These are phyloP conservation scores for Tephrocybe sp. DNA, from an alignment of 768 basidiomycete species.

Conservation along the genomic window DNA sequence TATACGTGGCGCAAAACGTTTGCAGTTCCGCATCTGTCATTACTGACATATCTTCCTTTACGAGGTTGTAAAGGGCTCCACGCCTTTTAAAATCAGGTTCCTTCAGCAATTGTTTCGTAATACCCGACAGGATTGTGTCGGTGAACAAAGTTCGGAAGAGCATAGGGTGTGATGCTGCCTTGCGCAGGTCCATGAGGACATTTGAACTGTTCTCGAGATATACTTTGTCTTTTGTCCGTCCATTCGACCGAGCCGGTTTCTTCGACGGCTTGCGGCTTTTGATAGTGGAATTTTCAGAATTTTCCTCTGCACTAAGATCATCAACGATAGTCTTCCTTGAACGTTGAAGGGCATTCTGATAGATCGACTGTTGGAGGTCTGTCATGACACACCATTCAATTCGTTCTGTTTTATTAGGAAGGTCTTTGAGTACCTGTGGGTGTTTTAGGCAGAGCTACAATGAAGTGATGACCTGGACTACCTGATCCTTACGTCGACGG, in stretches of 20 bases:
- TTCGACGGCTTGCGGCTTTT: constrained; percentile 31
- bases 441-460: background rate
- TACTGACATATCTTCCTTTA: constrained; percentile 96
- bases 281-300: constrained; percentile 21
- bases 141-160: constrained; percentile 86
- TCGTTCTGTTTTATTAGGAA: constrained; percentile 89
- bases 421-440: constrained; percentile 79
- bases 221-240: constrained; percentile 56
- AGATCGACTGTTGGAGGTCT: constrained; percentile 73
- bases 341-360: constrained; percentile 80
- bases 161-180: constrained; percentile 96
- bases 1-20: constrained; percentile 79
- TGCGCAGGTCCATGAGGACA: constrained; percentile 95
- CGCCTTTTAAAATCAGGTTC: constrained; percentile 90
- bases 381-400: constrained; percentile 98
- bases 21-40: constrained; percentile 99
- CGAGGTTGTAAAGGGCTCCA: constrained; percentile 73
- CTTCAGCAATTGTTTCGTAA: constrained; percentile 82
- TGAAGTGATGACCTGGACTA: constrained; percentile 20
- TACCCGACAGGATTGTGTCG: constrained; percentile 66
- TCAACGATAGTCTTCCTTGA: constrained; percentile 80
- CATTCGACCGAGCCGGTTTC: constrained; percentile 44
- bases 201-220: constrained; percentile 85
- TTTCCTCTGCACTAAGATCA: constrained; percentile 24
- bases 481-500: constrained; percentile 94